These are phyloP conservation scores for Dillenia suffruticosa DNA, from an alignment of 164 flowering plant species.

Conservation along the genomic window DNA sequence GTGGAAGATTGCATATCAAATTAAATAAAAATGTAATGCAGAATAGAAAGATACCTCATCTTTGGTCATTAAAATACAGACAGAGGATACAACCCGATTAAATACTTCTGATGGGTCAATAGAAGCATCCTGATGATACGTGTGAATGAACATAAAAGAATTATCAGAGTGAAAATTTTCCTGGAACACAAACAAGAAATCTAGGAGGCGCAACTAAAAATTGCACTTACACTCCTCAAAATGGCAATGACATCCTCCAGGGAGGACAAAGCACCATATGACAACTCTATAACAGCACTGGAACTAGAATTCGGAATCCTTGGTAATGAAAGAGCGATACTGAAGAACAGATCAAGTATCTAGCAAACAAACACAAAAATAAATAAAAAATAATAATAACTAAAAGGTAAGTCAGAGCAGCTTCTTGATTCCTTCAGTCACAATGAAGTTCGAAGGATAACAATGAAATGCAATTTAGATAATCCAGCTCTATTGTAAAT, in stretches of 20 bases:
- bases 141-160: not conserved
- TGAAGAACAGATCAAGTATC: constrained; percentile 91
- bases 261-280: constrained; percentile 77
- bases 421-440: not conserved
- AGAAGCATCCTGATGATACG: constrained; percentile 75
- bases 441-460: not conserved
- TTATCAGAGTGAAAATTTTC: not conserved
- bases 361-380: constrained; percentile 15
- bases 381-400: not conserved
- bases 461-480: too few relatives aligned
- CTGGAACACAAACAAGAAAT: constrained; percentile 4
- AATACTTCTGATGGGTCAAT: constrained; percentile 98
- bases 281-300: constrained; percentile 50
- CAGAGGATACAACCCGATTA: constrained; percentile 83
- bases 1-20: not conserved
- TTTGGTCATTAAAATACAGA: constrained; percentile 66
- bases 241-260: constrained; percentile 97
- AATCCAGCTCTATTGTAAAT: not conserved
- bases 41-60: constrained; percentile 55
- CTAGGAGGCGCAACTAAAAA: constrained; percentile 1
- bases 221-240: constrained; percentile 71
- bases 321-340: constrained; percentile 85
- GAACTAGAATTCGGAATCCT: constrained; percentile 43
- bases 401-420: not conserved
- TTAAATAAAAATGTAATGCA: not conserved